Conservation (phyloP, 140 eudicot species). For the Ambrosia hybrid region DNA sequence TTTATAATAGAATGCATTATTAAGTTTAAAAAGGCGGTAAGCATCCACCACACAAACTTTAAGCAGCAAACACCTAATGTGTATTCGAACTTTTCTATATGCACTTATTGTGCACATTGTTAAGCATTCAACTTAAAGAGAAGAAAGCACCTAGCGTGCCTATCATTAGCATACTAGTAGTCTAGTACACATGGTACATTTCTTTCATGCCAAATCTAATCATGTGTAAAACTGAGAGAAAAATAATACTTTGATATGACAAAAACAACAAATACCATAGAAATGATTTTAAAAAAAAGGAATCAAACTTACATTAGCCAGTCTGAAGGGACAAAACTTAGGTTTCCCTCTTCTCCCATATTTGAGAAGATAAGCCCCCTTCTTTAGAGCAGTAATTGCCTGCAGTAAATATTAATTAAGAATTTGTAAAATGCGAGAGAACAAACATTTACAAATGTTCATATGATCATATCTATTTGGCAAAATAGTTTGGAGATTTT, state of each 20-base stretch:
- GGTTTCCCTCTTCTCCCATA: slow-evolving; percentile 99
- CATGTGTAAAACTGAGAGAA: background rate
- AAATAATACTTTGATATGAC: background rate
- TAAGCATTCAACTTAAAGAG: slow-evolving; percentile 6
- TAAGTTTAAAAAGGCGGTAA: background rate
- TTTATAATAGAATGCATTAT: slow-evolving; percentile 14
- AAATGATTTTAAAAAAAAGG: background rate
- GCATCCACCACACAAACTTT: slow-evolving; percentile 14
- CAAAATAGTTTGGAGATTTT: slow-evolving; percentile 14
- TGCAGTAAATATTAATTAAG: slow-evolving; percentile 45
- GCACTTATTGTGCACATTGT: background rate
- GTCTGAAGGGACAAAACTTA: slow-evolving; percentile 89
- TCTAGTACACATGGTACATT: background rate
- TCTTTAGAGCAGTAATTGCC: slow-evolving; percentile 98
- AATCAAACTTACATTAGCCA: slow-evolving; percentile 68
- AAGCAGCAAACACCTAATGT: slow-evolving; percentile 18
- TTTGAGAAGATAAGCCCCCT: slow-evolving; percentile 89
- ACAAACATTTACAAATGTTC: background rate
- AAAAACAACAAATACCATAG: slow-evolving; percentile 13
- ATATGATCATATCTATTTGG: background rate
- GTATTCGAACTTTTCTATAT: slow-evolving; percentile 18
- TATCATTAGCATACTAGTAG: slow-evolving; percentile 9
- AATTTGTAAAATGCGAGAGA: slow-evolving; percentile 16
- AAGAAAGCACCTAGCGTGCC: slow-evolving; percentile 10
- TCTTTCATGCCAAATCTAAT: background rate